Conservation (phyloP, 495 filamentous ascomycete genomes). For the Wilcoxina mikolae region DNA sequence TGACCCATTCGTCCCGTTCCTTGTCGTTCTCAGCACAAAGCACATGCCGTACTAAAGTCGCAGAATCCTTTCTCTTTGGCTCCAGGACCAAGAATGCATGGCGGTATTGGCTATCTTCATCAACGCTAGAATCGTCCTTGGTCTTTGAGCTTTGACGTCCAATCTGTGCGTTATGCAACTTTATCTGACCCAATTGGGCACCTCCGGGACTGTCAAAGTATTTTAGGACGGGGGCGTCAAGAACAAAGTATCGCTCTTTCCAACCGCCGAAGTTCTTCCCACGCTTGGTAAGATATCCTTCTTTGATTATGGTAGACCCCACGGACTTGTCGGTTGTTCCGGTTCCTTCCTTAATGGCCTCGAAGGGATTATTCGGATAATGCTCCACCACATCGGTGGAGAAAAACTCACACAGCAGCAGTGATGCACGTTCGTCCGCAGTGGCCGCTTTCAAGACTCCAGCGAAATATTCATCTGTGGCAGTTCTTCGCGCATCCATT, state of each 20-base stretch:
- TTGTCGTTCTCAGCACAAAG: constrained; percentile 87
- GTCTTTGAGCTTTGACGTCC: constrained; percentile 55
- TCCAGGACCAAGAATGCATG: constrained; percentile 92
- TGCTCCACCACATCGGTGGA: constrained; percentile 73
- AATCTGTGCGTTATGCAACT: constrained; percentile 78
- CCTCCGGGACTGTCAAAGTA: constrained; percentile 88
- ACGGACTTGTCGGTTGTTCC: constrained; percentile 4
- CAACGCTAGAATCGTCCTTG: constrained; percentile 40
- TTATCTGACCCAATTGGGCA: constrained; percentile 81
- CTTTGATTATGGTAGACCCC: constrained; percentile 43
- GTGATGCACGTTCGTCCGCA: constrained; percentile 63
- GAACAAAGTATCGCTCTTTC: constrained; percentile 88
- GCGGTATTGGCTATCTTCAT: constrained; percentile 82
- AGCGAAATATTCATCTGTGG: constrained; percentile 74
- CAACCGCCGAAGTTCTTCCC: constrained; percentile 99
- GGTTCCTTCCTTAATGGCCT: constrained; percentile 17
- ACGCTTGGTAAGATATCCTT: constrained; percentile 86
- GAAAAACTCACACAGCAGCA: constrained; percentile 74
- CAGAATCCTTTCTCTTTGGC: constrained; percentile 90
- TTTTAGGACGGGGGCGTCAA: constrained; percentile 75
- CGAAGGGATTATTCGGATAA: constrained; percentile 38
- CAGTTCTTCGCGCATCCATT: constrained; percentile 69
- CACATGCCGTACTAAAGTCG: constrained; percentile 80
- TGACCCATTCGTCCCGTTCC: constrained; percentile 89
- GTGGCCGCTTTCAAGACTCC: constrained; percentile 57